Evolutionary conservation across 495 filamentous ascomycete genomes (phyloP).

Genomic region (Glarea lozoyensis): DNA sequence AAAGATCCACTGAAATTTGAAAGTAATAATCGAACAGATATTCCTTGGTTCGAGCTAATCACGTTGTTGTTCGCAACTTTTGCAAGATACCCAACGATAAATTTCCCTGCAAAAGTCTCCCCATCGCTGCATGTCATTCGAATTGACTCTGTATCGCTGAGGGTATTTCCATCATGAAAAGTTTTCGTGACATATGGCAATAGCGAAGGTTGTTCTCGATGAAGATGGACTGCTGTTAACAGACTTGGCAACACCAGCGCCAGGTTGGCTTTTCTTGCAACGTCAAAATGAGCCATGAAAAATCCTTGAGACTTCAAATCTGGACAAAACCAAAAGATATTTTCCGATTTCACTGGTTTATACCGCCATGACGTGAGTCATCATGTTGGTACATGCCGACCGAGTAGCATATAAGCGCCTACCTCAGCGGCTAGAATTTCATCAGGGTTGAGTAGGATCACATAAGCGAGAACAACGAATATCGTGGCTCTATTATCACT

Average conservation of each 20-base stretch:
- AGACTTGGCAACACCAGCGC: background rate
- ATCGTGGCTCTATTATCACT: no score
- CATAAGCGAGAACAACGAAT: no score
- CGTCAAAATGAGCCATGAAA: background rate
- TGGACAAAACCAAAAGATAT: no score
- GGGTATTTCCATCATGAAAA: background rate
- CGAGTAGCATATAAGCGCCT: no score
- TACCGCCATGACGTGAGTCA: no score
- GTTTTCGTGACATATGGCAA: no score
- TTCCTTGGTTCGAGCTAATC: background rate
- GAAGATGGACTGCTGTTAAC: background rate
- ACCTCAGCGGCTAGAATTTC: no score
- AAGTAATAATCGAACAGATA: background rate
- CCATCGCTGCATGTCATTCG: background rate
- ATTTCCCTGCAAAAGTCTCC: background rate
- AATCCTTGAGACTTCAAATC: no score
- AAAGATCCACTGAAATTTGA: background rate
- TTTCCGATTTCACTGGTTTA: no score
- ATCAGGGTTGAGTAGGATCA: no score
- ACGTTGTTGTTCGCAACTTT: background rate
- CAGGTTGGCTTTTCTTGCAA: background rate
- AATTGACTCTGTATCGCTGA: background rate
- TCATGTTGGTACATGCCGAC: no score
- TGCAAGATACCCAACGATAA: background rate
- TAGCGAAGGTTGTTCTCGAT: background rate